Evolutionary conservation across 768 basidiomycete genomes (phyloP), one percentile per base, ranked within the genome.

Genomic region (Lentinula raphanica): DNA sequence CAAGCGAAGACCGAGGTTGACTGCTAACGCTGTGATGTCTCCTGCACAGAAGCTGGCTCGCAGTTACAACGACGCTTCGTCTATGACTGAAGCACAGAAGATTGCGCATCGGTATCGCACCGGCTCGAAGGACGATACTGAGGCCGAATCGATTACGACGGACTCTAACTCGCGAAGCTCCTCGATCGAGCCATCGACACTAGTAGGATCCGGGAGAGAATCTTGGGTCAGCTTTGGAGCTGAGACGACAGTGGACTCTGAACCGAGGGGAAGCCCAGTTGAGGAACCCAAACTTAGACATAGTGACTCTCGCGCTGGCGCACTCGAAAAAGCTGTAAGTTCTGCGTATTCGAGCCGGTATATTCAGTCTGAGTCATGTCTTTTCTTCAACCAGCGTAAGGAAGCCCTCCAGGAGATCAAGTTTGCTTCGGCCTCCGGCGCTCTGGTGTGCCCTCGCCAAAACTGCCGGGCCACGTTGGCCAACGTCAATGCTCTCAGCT

Each of bases 401-500:
- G 77, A 81, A 64, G 78, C 76, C 27, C 40, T 67, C 25, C 58
- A 59, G 5, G 62, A 68, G 17, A 70, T 74, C 46, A 59, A 17
- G 28, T 60, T 64, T 25, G 70, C 69, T 11, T 59, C 70, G 40
- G 59, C 60, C 21, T 70, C 70, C 44, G 63, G 67, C 8, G 68
- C 73, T 19, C 68, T 84, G 19, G 65, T 67, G 6, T 84, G 82
- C 62, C 72, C 71, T 25, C 75, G 80, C 36, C 65, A 71, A 32
- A 79, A 74, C 29, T 84, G 83, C 64, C 61, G 62, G 6, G 63
- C 73, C 60, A 65, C 70, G 13, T 61, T 74, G 15, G 55, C 53
- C 2, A 62, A 63, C 15, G 66, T 66, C 23, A 62, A 68, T 42
- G 69, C 69, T 27, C 71, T 74, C 53, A 70, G 66, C 54, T 74